A percentile compares a stretch with the other conserved stretches of the same genome.
Evolutionary conservation across 495 filamentous ascomycete genomes (phyloP).

Genomic region (Penicillium dipodomyicola): DNA sequence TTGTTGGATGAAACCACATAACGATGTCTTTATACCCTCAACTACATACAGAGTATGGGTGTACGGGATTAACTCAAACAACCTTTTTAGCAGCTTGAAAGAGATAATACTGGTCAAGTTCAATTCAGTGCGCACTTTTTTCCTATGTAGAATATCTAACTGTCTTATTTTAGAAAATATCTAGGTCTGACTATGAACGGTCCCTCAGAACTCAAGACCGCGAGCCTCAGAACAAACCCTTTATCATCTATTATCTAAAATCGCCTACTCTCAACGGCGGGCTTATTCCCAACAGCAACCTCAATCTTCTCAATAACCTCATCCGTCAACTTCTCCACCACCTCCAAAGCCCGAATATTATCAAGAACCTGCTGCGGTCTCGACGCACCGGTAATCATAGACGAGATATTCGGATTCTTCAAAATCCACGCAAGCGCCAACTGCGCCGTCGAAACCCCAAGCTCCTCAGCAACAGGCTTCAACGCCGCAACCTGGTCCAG

Average conservation of each 20-base stretch:
- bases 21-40: background rate
- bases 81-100: background rate
- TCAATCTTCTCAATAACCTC: constrained; percentile 72
- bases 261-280: constrained; percentile 31
- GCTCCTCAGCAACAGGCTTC: constrained; percentile 63
- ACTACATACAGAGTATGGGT: background rate
- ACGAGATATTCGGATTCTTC: constrained; percentile 70
- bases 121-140: background rate
- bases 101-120: background rate
- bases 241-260: constrained; percentile 15
- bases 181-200: too few species aligned
- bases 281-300: constrained; percentile 62
- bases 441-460: constrained; percentile 62
- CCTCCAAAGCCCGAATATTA: constrained; percentile 60
- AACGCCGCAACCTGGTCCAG: constrained; percentile 36
- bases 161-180: background rate
- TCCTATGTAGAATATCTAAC: background rate
- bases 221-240: too few species aligned
- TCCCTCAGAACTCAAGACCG: too few species aligned
- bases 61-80: background rate
- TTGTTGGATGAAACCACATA: background rate
- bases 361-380: constrained; percentile 70
- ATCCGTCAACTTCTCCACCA: constrained; percentile 60
- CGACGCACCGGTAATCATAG: constrained; percentile 76
- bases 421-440: constrained; percentile 78